Evolutionary conservation across 2,329 filamentous ascomycete genomes (phyloP).

Genomic region (Aureobasidium namibiae): DNA sequence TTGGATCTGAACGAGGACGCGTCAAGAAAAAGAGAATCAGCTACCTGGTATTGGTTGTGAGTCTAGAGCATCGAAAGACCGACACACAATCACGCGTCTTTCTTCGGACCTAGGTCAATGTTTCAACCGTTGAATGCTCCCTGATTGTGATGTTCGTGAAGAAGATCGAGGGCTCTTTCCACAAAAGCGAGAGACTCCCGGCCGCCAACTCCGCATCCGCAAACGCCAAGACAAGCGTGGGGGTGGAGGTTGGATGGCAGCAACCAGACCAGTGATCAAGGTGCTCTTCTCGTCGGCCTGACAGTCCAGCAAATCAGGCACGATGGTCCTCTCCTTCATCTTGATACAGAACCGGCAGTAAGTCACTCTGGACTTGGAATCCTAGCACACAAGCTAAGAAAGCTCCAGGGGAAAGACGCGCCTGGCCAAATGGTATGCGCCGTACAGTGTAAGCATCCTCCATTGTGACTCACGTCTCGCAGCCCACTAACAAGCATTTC

Average conservation of each 20-base stretch:
- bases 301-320: conserved; percentile 15
- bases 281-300: neutral
- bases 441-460: conserved; percentile 61
- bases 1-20: conserved; percentile 10
- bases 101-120: neutral
- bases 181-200: neutral
- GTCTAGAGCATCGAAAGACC: neutral
- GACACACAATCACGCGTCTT: neutral
- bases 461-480: neutral
- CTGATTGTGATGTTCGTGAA: neutral
- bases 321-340: conserved; percentile 72
- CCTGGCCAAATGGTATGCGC: conserved; percentile 97
- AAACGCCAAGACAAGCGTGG: conserved; percentile 11
- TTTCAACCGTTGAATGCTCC: too few relatives aligned
- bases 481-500: neutral
- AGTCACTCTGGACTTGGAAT: conserved; percentile 13
- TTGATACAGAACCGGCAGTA: conserved; percentile 86
- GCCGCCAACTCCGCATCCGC: conserved; percentile 4
- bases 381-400: neutral
- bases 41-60: neutral
- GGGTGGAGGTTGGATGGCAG: neutral
- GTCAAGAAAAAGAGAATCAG: neutral
- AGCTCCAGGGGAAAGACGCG: conserved; percentile 85
- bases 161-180: neutral
- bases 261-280: neutral